Evolutionary conservation across 176 grass and related monocot genomes (phyloP).

Genomic region (Hsuehochloa calcarea): DNA sequence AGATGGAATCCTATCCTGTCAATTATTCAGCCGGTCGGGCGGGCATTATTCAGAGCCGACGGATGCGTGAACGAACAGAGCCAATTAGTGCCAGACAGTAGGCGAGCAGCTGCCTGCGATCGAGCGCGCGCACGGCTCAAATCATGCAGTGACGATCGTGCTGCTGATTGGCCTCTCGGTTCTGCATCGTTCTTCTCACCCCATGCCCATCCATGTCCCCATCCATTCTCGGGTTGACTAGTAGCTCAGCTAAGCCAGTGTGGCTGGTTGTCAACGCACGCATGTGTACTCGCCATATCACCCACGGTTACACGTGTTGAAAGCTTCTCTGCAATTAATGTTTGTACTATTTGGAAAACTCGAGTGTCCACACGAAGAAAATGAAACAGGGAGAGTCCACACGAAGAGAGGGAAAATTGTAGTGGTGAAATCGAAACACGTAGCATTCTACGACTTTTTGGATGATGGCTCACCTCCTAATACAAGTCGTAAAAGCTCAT

Average conservation of each 20-base stretch:
- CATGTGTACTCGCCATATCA: neutral
- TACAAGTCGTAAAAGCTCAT: neutral
- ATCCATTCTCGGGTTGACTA: neutral
- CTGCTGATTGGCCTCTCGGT: neutral
- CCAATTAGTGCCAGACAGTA: conserved; percentile 22
- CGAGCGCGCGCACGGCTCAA: neutral
- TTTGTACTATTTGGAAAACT: neutral
- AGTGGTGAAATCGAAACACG: neutral
- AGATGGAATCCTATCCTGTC: conserved; percentile 56
- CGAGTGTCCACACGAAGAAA: neutral
- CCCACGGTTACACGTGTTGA: neutral
- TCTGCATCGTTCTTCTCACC: neutral
- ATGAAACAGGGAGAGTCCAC: neutral
- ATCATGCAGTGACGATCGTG: neutral
- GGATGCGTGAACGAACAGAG: neutral
- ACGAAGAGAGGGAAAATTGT: neutral
- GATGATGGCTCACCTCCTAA: neutral
- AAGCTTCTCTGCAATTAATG: neutral
- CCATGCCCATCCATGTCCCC: neutral
- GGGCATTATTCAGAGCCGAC: conserved; percentile 35
- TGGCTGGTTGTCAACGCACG: neutral
- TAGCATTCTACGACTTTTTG: neutral
- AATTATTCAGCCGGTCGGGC: conserved; percentile 37
- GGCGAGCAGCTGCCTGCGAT: neutral
- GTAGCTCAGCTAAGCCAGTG: neutral